Evolutionary conservation across 352 stramenopile species (phyloP).

Genomic region (Halophytophthora batemanensis): DNA sequence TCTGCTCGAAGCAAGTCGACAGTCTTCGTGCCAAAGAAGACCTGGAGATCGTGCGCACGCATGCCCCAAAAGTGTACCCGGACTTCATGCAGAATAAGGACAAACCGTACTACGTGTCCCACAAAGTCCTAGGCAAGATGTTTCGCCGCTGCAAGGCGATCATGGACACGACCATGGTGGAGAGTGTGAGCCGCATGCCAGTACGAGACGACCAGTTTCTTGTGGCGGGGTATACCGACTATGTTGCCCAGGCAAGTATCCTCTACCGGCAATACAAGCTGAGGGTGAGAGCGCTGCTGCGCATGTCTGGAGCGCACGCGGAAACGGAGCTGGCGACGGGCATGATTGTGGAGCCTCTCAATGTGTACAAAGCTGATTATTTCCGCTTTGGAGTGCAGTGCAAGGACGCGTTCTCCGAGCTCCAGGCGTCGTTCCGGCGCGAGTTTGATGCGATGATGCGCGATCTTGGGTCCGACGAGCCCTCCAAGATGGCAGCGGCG

Average conservation of each 20-base stretch:
- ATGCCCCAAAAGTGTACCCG: slow-evolving; percentile 57
- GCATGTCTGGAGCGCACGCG: slow-evolving; percentile 56
- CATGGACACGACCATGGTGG: slow-evolving; percentile 37
- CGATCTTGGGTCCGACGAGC: slow-evolving; percentile 14
- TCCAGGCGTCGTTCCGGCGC: slow-evolving; percentile 41
- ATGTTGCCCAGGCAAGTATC: slow-evolving; percentile 31
- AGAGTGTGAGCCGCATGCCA: slow-evolving; percentile 30
- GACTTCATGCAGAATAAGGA: slow-evolving; percentile 82
- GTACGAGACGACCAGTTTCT: slow-evolving; percentile 53
- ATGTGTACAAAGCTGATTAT: slow-evolving; percentile 65
- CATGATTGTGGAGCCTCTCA: slow-evolving; percentile 63
- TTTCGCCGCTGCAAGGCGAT: slow-evolving; percentile 63
- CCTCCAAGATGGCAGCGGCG: slow-evolving; percentile 48
- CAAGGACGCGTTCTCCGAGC: slow-evolving; percentile 55
- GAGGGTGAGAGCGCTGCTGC: slow-evolving; percentile 41
- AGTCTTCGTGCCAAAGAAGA: slow-evolving; percentile 57
- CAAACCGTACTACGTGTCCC: slow-evolving; percentile 61
- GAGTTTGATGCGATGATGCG: slow-evolving; percentile 42
- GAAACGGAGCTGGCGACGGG: slow-evolving; percentile 73
- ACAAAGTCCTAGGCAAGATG: slow-evolving; percentile 72
- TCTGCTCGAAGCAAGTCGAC: slow-evolving; percentile 76
- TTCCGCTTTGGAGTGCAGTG: slow-evolving; percentile 76
- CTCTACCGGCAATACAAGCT: slow-evolving; percentile 74
- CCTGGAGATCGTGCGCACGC: slow-evolving; percentile 43
- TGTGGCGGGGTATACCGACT: slow-evolving; percentile 44